A percentile compares a stretch with the other conserved stretches of the same genome.
These are phyloP conservation scores for Arthroderma uncinatum DNA, from an alignment of 2,329 filamentous ascomycete genomes.

Conservation along the genomic window DNA sequence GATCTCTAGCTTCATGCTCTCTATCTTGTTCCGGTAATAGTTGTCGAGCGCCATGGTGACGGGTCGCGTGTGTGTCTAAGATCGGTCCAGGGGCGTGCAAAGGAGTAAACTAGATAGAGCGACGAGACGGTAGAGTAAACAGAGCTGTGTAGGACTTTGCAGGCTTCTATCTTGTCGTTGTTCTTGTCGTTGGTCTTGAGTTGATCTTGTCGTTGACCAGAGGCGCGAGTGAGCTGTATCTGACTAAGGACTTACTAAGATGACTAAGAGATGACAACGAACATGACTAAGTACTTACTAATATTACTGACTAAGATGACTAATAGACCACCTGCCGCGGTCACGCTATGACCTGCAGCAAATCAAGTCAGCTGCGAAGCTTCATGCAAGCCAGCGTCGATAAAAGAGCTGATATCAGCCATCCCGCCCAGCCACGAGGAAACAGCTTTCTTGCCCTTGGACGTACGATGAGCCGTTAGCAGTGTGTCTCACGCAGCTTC, in stretches of 20 bases:
- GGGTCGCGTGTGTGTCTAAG: background rate
- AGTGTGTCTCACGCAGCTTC: background rate
- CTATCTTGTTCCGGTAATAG: conserved; percentile 99
- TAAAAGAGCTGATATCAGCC: too few relatives aligned
- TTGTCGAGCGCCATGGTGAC: conserved; percentile 91
- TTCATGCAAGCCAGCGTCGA: too few relatives aligned
- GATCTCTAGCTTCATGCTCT: conserved; percentile 99
- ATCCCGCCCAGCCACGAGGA: too few relatives aligned
- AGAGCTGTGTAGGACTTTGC: background rate
- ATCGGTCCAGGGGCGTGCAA: too few relatives aligned
- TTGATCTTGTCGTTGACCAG: background rate
- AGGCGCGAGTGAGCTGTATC: too few relatives aligned
- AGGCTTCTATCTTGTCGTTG: background rate
- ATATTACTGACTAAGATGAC: too few relatives aligned
- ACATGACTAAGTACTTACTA: background rate
- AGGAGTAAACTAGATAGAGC: too few relatives aligned
- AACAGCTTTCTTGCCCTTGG: too few relatives aligned
- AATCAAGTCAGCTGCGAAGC: background rate
- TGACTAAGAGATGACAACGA: background rate
- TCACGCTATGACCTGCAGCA: background rate
- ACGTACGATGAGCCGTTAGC: too few relatives aligned
- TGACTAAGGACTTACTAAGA: background rate
- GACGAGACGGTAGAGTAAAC: background rate
- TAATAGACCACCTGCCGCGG: background rate
- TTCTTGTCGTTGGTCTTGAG: background rate